Percentiles rank a stretch among this genome's conserved stretches.
Evolutionary conservation across 139 green algal species (phyloP).

Genomic region (Auxenochlorella pyrenoidosa): DNA sequence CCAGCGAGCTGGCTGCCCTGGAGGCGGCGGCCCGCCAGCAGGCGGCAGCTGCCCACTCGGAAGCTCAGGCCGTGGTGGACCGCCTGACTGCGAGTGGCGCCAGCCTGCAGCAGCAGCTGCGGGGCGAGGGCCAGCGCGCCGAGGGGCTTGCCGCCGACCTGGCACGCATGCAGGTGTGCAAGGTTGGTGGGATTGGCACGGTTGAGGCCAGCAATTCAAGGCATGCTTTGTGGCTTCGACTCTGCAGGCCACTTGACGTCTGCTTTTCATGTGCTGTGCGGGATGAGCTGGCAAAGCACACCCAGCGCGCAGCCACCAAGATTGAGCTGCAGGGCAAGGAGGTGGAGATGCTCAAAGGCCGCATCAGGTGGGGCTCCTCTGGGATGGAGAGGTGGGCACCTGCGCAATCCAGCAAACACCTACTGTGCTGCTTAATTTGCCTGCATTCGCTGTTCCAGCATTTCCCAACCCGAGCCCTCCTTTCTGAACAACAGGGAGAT

Average conservation of each 20-base stretch:
- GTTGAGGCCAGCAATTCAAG: no score
- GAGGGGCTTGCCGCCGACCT: background rate
- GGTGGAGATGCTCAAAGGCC: constrained; percentile 16
- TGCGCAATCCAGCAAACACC: no score
- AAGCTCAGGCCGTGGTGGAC: constrained; percentile 14
- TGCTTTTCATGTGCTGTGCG: background rate
- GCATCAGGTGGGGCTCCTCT: constrained; percentile 19
- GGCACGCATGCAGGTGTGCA: background rate
- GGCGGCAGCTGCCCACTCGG: constrained; percentile 10
- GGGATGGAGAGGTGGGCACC: background rate
- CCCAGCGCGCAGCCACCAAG: constrained; percentile 16
- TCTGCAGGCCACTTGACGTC: no score
- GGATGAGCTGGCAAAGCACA: constrained; percentile 28
- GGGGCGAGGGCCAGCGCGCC: background rate
- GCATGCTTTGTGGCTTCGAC: no score
- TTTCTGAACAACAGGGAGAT: constrained; percentile 11
- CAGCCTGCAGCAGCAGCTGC: constrained; percentile 9
- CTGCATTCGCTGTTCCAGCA: background rate
- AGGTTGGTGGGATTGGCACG: background rate
- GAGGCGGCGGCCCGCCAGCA: constrained; percentile 8
- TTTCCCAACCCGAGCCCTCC: no score
- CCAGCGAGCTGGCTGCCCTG: background rate
- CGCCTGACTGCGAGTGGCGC: background rate
- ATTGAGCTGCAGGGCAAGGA: constrained; percentile 22
- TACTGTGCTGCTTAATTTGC: no score